Base-by-base conservation (phyloP, 805 yeast species). In the Spathaspora sp. region DNA sequence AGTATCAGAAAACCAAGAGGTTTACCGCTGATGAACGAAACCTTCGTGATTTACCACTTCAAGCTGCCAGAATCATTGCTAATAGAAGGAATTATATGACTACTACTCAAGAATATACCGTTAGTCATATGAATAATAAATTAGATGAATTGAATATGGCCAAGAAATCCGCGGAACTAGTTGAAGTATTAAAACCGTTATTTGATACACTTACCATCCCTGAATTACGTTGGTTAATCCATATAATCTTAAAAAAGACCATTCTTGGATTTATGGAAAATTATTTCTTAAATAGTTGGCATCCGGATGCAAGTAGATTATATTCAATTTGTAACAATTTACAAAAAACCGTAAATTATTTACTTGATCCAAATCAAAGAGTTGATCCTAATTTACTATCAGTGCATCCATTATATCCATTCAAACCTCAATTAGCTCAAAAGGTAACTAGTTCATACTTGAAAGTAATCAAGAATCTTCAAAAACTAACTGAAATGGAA, bases 351-450 rank as follows among this genome's bases (percentile, higher is more conserved):
- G 82, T 90, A 54, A 57, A 68, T 52, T 80, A 75, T 49, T 68
- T 90, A 7, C 63, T 70, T 49, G 85, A 86, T 57, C 82, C 83
- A 0, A 54, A 57, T 0, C 54, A 59, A 14, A 64, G 84, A 43
- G 65, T 87, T 10, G 60, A 75, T 0, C 64, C 69, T 1, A 55
- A 63, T 2, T 76, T 77, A 42, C 65, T 75, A 19, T 65, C 69
- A 6, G 67, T 85, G 0, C 69, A 72, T 19, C 73, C 80, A 0
- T 64, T 75, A 62, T 67, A 68, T 28, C 85, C 87, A 16, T 93
- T 91, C 65, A 77, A 80, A 19, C 97, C 97, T 0, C 96, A 89
- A 67, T 67, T 87, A 18, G 85, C 96, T 0, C 74, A 79, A 35
- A 85, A 82, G 54, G 71, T 83, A 1, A 70, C 72, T 29, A 67